Conservation (phyloP, 2,329 filamentous ascomycete genomes). For the Colletotrichum siamense region DNA sequence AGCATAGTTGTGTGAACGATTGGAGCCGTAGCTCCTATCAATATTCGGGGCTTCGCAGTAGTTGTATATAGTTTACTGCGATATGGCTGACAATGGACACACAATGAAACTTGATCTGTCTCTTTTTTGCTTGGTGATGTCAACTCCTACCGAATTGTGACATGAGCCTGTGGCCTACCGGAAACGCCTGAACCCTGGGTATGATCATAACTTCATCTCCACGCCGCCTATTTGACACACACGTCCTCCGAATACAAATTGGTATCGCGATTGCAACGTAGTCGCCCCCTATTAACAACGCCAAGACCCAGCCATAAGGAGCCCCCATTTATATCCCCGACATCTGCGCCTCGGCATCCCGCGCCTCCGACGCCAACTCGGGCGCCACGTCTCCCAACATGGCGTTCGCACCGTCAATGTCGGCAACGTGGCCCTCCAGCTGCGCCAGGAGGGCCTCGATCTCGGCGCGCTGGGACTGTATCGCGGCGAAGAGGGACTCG, state of each 20-base stretch:
- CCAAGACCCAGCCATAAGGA: background rate
- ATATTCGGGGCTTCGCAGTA: background rate
- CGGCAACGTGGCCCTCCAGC: constrained; percentile 57
- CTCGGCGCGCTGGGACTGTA: constrained; percentile 60
- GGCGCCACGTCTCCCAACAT: constrained; percentile 52
- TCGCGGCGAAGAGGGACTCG: constrained; percentile 54
- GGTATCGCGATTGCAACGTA: background rate
- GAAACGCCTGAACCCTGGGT: background rate
- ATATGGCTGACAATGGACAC: background rate
- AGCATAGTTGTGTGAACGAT: background rate
- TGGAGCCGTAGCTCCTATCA: background rate
- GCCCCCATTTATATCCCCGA: constrained; percentile 13
- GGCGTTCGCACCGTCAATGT: constrained; percentile 58
- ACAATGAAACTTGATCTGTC: background rate
- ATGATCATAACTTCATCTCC: background rate
- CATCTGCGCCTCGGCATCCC: constrained; percentile 49
- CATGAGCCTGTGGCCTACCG: background rate
- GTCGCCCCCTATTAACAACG: background rate
- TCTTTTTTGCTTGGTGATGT: background rate
- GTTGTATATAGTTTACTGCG: background rate
- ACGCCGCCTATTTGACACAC: background rate
- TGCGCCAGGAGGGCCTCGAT: constrained; percentile 54
- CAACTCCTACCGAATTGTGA: background rate
- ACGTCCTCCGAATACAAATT: background rate
- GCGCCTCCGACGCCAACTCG: constrained; percentile 56